These are phyloP conservation scores for Termitomyces sp. DNA, from an alignment of 768 basidiomycete species.

Conservation along the genomic window DNA sequence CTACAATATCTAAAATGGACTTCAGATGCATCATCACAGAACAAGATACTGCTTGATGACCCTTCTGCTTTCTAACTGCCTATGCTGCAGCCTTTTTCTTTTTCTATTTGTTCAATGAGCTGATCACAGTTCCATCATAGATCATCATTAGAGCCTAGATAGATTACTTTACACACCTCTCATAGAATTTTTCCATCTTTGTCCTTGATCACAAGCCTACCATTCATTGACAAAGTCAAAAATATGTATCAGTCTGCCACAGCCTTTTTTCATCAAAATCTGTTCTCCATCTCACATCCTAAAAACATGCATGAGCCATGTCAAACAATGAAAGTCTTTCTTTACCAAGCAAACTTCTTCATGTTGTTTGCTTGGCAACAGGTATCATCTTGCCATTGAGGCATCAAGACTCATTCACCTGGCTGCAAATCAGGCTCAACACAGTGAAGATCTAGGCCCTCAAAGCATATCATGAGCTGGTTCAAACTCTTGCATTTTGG, in stretches of 20 bases:
- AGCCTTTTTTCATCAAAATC: slow-evolving; percentile 21
- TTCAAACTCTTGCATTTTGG: slow-evolving; percentile 5
- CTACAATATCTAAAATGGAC: too few species aligned
- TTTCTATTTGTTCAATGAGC: slow-evolving; percentile 26
- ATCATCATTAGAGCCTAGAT: slow-evolving; percentile 25
- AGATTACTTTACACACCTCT: slow-evolving; percentile 28
- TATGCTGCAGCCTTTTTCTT: too few species aligned
- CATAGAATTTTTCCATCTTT: slow-evolving; percentile 14
- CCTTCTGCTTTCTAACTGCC: too few species aligned
- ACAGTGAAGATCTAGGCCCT: not conserved
- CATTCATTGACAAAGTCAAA: too few species aligned
- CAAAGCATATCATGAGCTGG: slow-evolving; percentile 1
- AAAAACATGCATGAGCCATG: too few species aligned
- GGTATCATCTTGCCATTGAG: too few species aligned
- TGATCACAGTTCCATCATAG: slow-evolving; percentile 32
- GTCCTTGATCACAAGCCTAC: too few species aligned
- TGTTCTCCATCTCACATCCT: too few species aligned
- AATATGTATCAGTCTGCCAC: too few species aligned
- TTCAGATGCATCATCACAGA: too few species aligned
- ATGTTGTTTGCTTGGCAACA: not conserved
- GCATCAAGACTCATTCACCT: not conserved
- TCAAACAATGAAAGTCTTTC: not conserved
- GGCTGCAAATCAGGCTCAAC: not conserved
- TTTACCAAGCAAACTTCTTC: not conserved
- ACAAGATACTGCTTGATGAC: too few species aligned